A percentile compares a stretch with the other conserved stretches of the same genome.
phyloP scores from a whole-genome alignment of 352 stramenopile genomes.

The Globisporangium solare region DNA sequence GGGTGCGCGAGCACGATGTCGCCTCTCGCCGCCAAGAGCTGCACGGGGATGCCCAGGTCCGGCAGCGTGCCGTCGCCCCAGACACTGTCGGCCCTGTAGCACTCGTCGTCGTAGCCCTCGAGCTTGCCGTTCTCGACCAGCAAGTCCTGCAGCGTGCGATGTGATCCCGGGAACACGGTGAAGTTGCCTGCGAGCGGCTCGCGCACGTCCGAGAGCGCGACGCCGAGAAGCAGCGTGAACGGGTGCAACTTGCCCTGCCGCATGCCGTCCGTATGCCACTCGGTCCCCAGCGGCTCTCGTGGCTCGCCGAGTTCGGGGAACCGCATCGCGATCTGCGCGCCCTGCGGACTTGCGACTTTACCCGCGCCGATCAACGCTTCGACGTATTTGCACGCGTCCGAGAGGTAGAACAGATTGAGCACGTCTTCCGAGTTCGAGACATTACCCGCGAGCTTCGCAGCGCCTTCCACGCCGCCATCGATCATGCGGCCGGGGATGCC shows the following conservation, averaged over 20 bases:
- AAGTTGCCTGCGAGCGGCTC: constrained; percentile 65
- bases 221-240: constrained; percentile 61
- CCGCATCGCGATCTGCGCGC: constrained; percentile 65
- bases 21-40: constrained; percentile 46
- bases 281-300: constrained; percentile 54
- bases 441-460: constrained; percentile 61
- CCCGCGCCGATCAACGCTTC: constrained; percentile 50
- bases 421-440: constrained; percentile 66
- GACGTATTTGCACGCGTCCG: constrained; percentile 48
- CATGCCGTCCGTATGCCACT: constrained; percentile 85
- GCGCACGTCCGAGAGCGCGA: constrained; percentile 64
- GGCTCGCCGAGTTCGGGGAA: constrained; percentile 66
- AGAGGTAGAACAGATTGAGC: constrained; percentile 51
- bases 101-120: constrained; percentile 45
- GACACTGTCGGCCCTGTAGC: constrained; percentile 62
- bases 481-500: constrained; percentile 64
- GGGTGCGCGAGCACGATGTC: constrained; percentile 74
- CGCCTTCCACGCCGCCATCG: constrained; percentile 66
- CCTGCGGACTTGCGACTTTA: constrained; percentile 40
- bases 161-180: constrained; percentile 67
- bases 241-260: constrained; percentile 64
- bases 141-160: constrained; percentile 41
- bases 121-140: constrained; percentile 53
- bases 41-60: constrained; percentile 53
- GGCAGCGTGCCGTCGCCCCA: constrained; percentile 72